phyloP scores from a whole-genome alignment of 2,329 filamentous ascomycete genomes.

The Fusarium coicis region DNA sequence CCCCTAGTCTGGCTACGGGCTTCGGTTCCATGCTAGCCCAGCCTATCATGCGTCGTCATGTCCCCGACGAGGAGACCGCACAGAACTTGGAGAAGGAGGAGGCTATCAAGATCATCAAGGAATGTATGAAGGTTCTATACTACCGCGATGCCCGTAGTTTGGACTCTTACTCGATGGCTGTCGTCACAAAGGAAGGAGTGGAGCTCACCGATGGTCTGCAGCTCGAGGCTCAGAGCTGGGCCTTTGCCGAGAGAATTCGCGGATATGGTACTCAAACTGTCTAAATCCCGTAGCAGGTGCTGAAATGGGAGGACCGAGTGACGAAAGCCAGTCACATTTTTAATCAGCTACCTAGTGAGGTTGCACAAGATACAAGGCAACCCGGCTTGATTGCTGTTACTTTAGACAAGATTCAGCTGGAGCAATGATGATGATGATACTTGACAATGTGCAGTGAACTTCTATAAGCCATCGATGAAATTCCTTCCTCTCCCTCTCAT shows the following conservation, averaged over 20 bases:
- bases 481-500: background rate
- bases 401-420: constrained; percentile 3
- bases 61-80: constrained; percentile 84
- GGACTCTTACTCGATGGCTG: constrained; percentile 90
- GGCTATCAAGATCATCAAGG: constrained; percentile 83
- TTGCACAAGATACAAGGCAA: constrained; percentile 12
- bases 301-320: constrained; percentile 8
- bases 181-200: constrained; percentile 90
- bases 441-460: background rate
- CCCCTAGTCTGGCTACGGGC: constrained; percentile 90
- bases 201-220: constrained; percentile 86
- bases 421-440: constrained; percentile 8
- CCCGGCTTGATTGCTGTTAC: constrained; percentile 1
- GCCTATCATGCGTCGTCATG: constrained; percentile 85
- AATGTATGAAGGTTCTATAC: constrained; percentile 98
- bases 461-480: background rate
- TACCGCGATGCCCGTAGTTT: constrained; percentile 95
- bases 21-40: constrained; percentile 94
- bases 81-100: constrained; percentile 78
- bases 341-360: constrained; percentile 18
- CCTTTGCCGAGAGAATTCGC: constrained; percentile 93
- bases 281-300: constrained; percentile 46
- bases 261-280: constrained; percentile 91
- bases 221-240: constrained; percentile 97
- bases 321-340: background rate